These are phyloP conservation scores for Arxiozyma telluris DNA, from an alignment of 1,139 yeast genomes.

Conservation along the genomic window DNA sequence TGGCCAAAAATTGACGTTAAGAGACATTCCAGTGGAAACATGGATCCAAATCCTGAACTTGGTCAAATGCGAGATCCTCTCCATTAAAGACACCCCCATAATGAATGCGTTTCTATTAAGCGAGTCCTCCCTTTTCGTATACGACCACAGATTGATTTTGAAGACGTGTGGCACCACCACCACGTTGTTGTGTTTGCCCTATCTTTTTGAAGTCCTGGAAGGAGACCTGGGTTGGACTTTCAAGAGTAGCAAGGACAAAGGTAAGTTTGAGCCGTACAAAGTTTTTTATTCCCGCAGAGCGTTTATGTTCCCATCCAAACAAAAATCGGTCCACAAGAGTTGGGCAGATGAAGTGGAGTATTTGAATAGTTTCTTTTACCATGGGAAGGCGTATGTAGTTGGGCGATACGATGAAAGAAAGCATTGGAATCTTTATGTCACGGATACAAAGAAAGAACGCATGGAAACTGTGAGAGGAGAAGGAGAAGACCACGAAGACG, in stretches of 20 bases:
- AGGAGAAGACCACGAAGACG: slow-evolving; percentile 41
- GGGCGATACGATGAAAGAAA: slow-evolving; percentile 61
- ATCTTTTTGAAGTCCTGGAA: slow-evolving; percentile 47
- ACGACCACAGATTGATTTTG: slow-evolving; percentile 72
- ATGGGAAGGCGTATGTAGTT: slow-evolving; percentile 65
- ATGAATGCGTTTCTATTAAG: slow-evolving; percentile 82
- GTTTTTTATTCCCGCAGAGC: slow-evolving; percentile 86
- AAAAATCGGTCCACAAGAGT: slow-evolving; percentile 68
- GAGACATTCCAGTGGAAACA: slow-evolving; percentile 53
- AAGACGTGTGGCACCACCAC: slow-evolving; percentile 98
- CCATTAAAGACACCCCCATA: slow-evolving; percentile 56
- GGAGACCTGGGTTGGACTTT: slow-evolving; percentile 33
- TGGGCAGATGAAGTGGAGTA: slow-evolving; percentile 76
- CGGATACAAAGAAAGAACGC: slow-evolving; percentile 34
- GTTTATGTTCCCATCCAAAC: slow-evolving; percentile 87
- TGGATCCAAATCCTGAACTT: slow-evolving; percentile 72
- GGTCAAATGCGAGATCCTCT: slow-evolving; percentile 82
- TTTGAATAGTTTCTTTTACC: slow-evolving; percentile 53
- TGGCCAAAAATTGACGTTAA: slow-evolving; percentile 36
- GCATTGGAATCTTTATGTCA: slow-evolving; percentile 85
- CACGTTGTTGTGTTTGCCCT: slow-evolving; percentile 66
- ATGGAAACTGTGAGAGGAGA: not conserved
- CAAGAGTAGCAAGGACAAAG: slow-evolving; percentile 20
- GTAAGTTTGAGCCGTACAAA: slow-evolving; percentile 40
- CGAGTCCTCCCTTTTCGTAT: slow-evolving; percentile 86